Conservation (phyloP, 345 rosid genomes). For the Eucalyptus albens region DNA sequence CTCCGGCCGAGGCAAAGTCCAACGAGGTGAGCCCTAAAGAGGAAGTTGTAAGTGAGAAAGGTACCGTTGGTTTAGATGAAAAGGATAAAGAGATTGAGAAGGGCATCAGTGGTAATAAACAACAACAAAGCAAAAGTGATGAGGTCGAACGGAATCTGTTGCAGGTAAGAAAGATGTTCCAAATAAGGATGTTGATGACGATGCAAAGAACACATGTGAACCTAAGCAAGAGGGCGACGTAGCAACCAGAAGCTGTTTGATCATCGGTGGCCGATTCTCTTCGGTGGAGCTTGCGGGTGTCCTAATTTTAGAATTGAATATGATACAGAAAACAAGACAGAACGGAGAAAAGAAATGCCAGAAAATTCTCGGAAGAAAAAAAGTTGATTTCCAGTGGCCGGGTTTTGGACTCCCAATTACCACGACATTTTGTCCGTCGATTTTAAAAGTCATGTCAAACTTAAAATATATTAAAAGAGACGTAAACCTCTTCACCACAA, state of each 20-base stretch:
- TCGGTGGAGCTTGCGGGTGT: background rate
- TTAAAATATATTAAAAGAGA: background rate
- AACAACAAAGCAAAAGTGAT: background rate
- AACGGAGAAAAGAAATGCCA: background rate
- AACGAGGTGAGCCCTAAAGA: background rate
- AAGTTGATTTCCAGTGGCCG: background rate
- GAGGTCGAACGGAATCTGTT: background rate
- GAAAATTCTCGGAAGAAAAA: background rate
- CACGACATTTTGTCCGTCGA: background rate
- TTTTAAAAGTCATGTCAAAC: background rate
- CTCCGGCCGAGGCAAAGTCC: background rate
- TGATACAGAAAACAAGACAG: background rate
- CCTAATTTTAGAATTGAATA: background rate
- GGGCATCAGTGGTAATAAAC: background rate
- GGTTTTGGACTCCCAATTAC: background rate
- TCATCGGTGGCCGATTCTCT: background rate
- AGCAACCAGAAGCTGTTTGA: background rate
- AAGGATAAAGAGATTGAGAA: background rate
- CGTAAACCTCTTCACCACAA: background rate
- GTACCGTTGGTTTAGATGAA: background rate
- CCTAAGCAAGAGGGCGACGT: background rate
- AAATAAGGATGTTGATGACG: background rate
- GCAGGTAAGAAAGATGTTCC: background rate
- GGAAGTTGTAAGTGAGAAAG: background rate
- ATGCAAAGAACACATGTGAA: background rate